Conservation (phyloP, 208 protist genomes). For the Angomonas ambiguus region DNA sequence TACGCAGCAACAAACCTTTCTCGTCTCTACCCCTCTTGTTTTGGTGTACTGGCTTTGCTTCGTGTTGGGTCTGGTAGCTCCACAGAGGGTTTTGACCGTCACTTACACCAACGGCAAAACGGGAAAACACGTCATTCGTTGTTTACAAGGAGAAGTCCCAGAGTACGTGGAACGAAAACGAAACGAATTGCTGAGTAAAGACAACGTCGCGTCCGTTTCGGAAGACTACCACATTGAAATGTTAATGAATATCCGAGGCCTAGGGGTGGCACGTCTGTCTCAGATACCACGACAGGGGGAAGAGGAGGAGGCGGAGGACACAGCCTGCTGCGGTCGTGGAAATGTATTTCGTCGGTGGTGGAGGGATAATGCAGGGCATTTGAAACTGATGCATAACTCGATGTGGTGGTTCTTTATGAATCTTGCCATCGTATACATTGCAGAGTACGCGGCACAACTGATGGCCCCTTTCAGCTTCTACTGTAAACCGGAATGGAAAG, state of each 20-base stretch:
- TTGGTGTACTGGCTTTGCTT: slow-evolving; percentile 70
- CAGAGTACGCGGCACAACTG: slow-evolving; percentile 83
- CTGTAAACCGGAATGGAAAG: slow-evolving; percentile 24
- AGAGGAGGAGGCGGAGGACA: background rate
- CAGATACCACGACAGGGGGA: background rate
- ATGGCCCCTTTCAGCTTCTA: slow-evolving; percentile 82
- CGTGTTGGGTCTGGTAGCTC: slow-evolving; percentile 55
- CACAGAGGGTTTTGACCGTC: slow-evolving; percentile 32
- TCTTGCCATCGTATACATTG: slow-evolving; percentile 76
- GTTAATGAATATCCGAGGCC: slow-evolving; percentile 40
- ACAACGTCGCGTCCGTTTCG: background rate
- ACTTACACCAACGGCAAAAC: slow-evolving; percentile 10
- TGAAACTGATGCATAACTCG: slow-evolving; percentile 40
- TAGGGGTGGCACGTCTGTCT: slow-evolving; percentile 19
- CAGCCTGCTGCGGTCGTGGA: background rate
- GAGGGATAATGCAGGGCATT: slow-evolving; percentile 24
- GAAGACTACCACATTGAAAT: slow-evolving; percentile 33
- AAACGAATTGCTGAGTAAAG: background rate
- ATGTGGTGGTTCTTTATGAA: slow-evolving; percentile 80
- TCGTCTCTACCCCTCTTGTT: slow-evolving; percentile 58
- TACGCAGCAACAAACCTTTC: slow-evolving; percentile 49
- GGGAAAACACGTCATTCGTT: slow-evolving; percentile 14
- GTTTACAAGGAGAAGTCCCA: slow-evolving; percentile 33
- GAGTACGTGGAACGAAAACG: slow-evolving; percentile 24
- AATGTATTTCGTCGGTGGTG: slow-evolving; percentile 40